Evolutionary conservation across 2,329 filamentous ascomycete species (phyloP), one percentile per base, ranked within the genome.

Genomic region (Aschersonia sp.): DNA sequence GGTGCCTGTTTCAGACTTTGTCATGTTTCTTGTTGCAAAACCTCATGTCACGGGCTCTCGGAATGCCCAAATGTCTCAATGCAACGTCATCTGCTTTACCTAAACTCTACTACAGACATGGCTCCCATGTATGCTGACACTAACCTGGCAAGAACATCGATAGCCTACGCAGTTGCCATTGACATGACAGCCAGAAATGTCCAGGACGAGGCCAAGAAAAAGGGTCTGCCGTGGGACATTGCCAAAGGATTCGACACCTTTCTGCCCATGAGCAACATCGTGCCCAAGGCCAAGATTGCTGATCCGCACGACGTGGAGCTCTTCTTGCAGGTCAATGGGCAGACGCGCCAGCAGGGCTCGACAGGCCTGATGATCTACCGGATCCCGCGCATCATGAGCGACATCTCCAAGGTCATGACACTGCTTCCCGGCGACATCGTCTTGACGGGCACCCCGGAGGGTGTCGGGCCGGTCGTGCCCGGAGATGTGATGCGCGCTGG

Each of bases 231-330:
- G 6, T 98, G 92, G 92, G 81, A 82, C 58, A 96, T 96, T 55
- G 84, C 87, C 56, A 98, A 98, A 72, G 92, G 92, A 44, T 98
- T 97, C 63, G 92, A 98, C 65, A 97, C 92, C 4, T 98, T 98
- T 71, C 75, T 94, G 46, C 92, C 92, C 50, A 76, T 98, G 60
- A 87, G 83, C 63, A 72, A 83, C 53, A 72, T 86, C 48, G 94
- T 98, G 58, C 72, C 80, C 56, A 94, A 94, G 70, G 72, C 77
- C 37, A 73, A 76, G 54, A 87, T 98, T 56, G 77, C 83, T 10
- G 80, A 97, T 67, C 92, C 92, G 33, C 89, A 97, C 63, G 79
- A 90, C 58, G 81, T 87, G 14, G 85, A 94, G 68, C 70, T 98
- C 52, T 94, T 83, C 65, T 76, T 98, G 49, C 81, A 75, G 46